These are phyloP conservation scores for Stereocaulon alpinum DNA, from an alignment of 495 filamentous ascomycete genomes.

Conservation along the genomic window DNA sequence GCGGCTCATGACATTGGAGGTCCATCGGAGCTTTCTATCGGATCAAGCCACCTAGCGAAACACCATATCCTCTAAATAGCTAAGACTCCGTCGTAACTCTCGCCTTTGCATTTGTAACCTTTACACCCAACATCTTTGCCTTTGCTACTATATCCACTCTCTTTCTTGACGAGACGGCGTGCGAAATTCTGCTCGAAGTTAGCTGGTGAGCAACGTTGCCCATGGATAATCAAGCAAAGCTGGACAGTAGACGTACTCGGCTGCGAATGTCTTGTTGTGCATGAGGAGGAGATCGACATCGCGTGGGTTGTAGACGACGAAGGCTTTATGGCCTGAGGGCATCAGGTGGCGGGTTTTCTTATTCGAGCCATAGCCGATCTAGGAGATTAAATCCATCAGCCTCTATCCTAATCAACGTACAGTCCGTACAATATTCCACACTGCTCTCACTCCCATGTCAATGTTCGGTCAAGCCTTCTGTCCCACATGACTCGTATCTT, in stretches of 20 bases:
- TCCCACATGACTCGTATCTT: not conserved
- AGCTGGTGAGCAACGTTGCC: not conserved
- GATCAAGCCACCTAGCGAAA: not conserved
- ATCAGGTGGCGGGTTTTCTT: constrained; percentile 98
- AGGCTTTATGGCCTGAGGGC: constrained; percentile 98
- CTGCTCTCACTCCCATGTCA: not conserved
- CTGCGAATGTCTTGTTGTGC: constrained; percentile 98
- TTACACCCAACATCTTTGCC: constrained; percentile 93
- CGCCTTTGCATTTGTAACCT: constrained; percentile 98
- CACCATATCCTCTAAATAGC: not conserved
- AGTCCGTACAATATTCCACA: not conserved
- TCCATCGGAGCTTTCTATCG: not conserved
- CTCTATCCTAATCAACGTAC: not conserved
- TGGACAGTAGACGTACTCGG: constrained; percentile 61
- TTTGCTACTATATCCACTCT: constrained; percentile 90
- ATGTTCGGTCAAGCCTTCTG: not conserved
- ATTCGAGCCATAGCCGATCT: constrained; percentile 98
- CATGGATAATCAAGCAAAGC: not conserved
- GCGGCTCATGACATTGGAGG: not conserved
- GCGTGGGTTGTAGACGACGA: constrained; percentile 90
- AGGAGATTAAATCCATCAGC: constrained; percentile 11
- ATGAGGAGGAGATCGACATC: constrained; percentile 97
- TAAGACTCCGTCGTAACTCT: constrained; percentile 96
- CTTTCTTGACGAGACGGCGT: constrained; percentile 96
- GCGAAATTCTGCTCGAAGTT: constrained; percentile 63